Evolutionary conservation across 768 basidiomycete species (phyloP).

Genomic region (Boletus barrowsii): DNA sequence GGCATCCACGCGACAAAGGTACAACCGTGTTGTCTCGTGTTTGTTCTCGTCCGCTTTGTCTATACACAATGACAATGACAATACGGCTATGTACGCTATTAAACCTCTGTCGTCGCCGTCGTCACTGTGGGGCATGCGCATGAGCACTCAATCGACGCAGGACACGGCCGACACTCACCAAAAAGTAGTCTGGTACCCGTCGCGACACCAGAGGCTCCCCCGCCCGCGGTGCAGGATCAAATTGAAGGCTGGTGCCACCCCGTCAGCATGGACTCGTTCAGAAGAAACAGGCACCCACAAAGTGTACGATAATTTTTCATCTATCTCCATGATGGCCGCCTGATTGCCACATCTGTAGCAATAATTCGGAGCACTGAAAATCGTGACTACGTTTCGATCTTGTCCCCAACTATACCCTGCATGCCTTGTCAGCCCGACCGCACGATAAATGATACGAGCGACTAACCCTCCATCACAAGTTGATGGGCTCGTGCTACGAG

Average conservation of each 20-base stretch:
- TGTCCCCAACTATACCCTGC: constrained; percentile 95
- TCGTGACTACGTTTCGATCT: constrained; percentile 98
- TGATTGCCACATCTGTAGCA: constrained; percentile 99
- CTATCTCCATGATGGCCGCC: constrained; percentile 99
- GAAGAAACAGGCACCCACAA: constrained; percentile 54
- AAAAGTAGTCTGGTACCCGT: constrained; percentile 92
- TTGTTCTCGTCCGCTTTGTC: constrained; percentile 13
- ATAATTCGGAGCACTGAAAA: constrained; percentile 99
- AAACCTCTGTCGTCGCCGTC: constrained; percentile 5
- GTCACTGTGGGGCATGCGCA: constrained; percentile 17
- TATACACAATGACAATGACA: constrained; percentile 16
- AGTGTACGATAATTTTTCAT: constrained; percentile 94
- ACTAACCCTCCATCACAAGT: constrained; percentile 93
- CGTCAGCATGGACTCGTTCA: background rate
- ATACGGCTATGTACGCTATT: constrained; percentile 28
- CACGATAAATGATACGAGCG: background rate
- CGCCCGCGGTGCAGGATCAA: constrained; percentile 97
- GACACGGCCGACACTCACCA: constrained; percentile 60
- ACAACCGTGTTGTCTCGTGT: constrained; percentile 26
- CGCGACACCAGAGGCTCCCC: constrained; percentile 97
- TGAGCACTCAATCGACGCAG: background rate
- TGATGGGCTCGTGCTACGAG: constrained; percentile 94
- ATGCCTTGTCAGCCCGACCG: constrained; percentile 4
- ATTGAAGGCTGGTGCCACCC: constrained; percentile 79
- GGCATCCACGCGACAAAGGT: background rate